Evolutionary conservation across 345 rosid genomes (phyloP), one percentile per base, ranked within the genome.

Genomic region (Carallia pectinifolia): DNA sequence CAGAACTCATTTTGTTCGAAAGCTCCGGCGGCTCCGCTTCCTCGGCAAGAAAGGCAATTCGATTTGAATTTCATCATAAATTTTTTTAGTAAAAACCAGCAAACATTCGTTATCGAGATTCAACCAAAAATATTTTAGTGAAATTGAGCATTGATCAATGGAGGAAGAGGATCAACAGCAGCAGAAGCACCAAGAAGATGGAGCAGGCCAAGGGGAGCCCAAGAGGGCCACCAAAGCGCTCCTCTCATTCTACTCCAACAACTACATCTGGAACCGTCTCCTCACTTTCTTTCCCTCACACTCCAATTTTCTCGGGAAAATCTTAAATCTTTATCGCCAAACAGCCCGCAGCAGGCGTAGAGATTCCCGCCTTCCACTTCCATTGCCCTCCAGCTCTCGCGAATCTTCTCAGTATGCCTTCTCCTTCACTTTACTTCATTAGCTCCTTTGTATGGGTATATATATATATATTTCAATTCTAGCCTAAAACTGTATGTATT

Each of bases 311-410:
- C 78, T 86, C 55, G 69, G 81, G 34, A 93, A 82, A 83, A 69
- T 93, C 72, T 80, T 89, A 0, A 59, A 56, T 75, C 81, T 89
- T 48, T 77, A 66, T 80, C 77, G 84, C 83, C 93, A 74, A 77
- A 60, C 73, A 6, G 48, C 75, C 47, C 73, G 79, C 19, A 69
- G 64, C 18, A 64, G 75, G 63, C 93, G 87, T 37, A 77, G 78
- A 36, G 44, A 70, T 6, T 65, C 68, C 58, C 71, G 70, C 58
- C 71, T 90, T 31, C 96, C 89, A 7, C 88, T 89, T 16, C 98
- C 96, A 8, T 78, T 93, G 71, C 91, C 94, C 7, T 81, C 90
- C 55, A 70, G 64, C 71, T 76, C 83, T 33, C 72, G 82, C 18
- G 81, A 82, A 39, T 79, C 81, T 4, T 81, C 85, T 71, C 68